These are phyloP conservation scores for Coemansia sp. DNA, from an alignment of 192 early-diverging fungal genomes.

Conservation along the genomic window DNA sequence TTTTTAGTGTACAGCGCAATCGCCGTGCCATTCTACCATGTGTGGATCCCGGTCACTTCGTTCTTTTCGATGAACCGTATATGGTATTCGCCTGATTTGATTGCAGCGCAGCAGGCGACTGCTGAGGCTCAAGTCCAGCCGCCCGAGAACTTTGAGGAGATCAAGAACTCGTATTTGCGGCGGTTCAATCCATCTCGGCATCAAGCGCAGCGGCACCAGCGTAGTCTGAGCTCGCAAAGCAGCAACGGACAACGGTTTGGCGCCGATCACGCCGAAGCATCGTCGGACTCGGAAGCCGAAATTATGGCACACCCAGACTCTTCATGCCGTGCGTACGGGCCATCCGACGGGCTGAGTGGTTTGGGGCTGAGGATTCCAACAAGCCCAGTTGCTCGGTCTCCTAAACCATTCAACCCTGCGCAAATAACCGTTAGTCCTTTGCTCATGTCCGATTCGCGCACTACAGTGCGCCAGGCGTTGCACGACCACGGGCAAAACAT, in stretches of 20 bases:
- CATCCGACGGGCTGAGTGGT: neutral
- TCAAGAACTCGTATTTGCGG: conserved; percentile 40
- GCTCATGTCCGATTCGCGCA: conserved; percentile 21
- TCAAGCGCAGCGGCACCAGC: neutral
- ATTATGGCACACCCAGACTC: conserved; percentile 13
- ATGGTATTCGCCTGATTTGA: conserved; percentile 42
- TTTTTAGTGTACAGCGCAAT: conserved; percentile 47
- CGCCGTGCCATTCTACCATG: conserved; percentile 45
- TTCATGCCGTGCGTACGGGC: neutral
- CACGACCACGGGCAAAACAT: conserved; percentile 22
- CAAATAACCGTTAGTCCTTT: conserved; percentile 10
- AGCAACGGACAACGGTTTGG: conserved; percentile 6
- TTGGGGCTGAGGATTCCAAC: conserved; percentile 13
- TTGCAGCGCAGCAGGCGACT: conserved; percentile 22
- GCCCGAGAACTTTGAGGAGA: conserved; percentile 42
- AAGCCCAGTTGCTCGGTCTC: neutral
- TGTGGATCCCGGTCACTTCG: conserved; percentile 51
- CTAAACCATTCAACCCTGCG: conserved; percentile 7
- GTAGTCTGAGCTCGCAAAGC: conserved; percentile 18
- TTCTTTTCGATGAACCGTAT: conserved; percentile 55
- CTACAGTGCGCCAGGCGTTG: conserved; percentile 17
- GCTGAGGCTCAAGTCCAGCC: conserved; percentile 30
- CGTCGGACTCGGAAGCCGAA: conserved; percentile 44
- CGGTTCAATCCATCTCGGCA: conserved; percentile 16
- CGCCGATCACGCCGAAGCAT: conserved; percentile 9